phyloP scores from a whole-genome alignment of 371 early-diverging fungal species.

The Mortierella polycephala region DNA sequence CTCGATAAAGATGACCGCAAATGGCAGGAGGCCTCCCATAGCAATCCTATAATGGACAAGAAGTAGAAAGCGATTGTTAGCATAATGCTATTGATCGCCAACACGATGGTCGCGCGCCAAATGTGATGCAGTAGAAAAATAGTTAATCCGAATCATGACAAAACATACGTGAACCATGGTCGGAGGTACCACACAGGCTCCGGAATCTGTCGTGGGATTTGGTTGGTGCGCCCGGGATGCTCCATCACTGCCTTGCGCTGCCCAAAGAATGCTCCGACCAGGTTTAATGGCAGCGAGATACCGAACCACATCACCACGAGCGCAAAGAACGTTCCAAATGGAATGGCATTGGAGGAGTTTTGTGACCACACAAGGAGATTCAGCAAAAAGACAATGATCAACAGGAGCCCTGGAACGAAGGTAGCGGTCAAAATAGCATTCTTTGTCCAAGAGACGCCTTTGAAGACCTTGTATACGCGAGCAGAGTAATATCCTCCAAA shows the following conservation, averaged over 20 bases:
- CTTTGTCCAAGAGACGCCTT: conserved; percentile 78
- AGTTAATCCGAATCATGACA: no score
- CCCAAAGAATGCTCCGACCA: conserved; percentile 83
- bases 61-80: neutral
- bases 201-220: conserved; percentile 93
- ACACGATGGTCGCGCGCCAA: no score
- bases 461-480: conserved; percentile 80
- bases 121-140: no score
- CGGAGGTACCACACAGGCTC: conserved; percentile 81
- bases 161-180: conserved; percentile 53
- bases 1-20: conserved; percentile 91
- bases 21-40: conserved; percentile 89
- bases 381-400: conserved; percentile 63
- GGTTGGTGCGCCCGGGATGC: conserved; percentile 90
- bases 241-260: conserved; percentile 73
- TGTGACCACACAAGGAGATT: conserved; percentile 82
- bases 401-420: conserved; percentile 60
- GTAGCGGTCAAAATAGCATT: conserved; percentile 73
- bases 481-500: conserved; percentile 83
- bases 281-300: conserved; percentile 76
- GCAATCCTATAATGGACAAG: conserved; percentile 55
- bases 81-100: no score
- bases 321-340: conserved; percentile 84
- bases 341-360: conserved; percentile 83
- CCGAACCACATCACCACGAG: conserved; percentile 80